These are phyloP conservation scores for Coemansia sp. DNA, from an alignment of 192 early-diverging fungal species.

Conservation along the genomic window DNA sequence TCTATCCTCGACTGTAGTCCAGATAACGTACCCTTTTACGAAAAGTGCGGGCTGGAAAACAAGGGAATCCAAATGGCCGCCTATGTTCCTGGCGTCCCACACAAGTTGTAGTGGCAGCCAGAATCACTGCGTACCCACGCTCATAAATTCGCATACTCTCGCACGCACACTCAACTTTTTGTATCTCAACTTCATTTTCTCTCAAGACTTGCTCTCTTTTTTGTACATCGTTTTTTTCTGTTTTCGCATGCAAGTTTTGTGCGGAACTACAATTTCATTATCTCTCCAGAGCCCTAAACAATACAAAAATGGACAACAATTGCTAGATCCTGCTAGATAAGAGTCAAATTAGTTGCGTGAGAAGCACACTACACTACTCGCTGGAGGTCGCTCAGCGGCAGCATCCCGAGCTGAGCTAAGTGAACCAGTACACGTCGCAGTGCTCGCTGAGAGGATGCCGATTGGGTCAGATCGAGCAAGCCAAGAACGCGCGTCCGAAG, in stretches of 20 bases:
- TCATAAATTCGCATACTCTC: not conserved
- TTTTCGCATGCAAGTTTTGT: not conserved
- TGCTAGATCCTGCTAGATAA: not conserved
- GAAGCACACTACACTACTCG: constrained; percentile 13
- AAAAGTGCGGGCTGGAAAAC: constrained; percentile 80
- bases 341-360: not conserved
- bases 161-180: not conserved
- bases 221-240: not conserved
- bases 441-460: not conserved
- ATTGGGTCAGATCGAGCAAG: constrained; percentile 19
- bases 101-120: constrained; percentile 6
- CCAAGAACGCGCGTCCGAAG: constrained; percentile 25
- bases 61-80: constrained; percentile 75
- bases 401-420: constrained; percentile 25
- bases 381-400: constrained; percentile 27
- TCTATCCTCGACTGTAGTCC: constrained; percentile 67
- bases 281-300: not conserved
- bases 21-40: constrained; percentile 86
- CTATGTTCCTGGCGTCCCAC: constrained; percentile 42
- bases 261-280: not conserved
- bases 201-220: not conserved
- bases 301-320: constrained; percentile 6
- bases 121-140: not conserved
- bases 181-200: constrained; percentile 1
- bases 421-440: constrained; percentile 18